Percentiles rank a stretch among this genome's conserved stretches.
phyloP scores from a whole-genome alignment of 805 yeast species.

The Saturnispora sanitii region DNA sequence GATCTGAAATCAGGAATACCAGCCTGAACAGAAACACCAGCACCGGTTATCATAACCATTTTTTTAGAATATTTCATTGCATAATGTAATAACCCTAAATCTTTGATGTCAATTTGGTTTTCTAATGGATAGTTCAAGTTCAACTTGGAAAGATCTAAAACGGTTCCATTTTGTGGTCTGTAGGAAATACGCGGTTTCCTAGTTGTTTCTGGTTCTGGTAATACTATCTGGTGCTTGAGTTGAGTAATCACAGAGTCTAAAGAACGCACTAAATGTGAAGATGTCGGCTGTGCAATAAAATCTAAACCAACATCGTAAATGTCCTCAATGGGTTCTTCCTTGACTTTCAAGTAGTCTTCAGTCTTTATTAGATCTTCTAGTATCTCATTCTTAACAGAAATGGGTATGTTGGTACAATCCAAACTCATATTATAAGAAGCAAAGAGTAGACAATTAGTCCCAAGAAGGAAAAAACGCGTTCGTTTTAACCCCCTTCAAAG shows the following conservation, averaged over 20 bases:
- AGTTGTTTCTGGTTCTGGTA: constrained; percentile 13
- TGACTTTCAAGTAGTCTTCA: no score
- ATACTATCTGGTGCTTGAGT: constrained; percentile 5
- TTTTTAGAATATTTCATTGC: constrained; percentile 46
- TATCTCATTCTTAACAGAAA: no score
- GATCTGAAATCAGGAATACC: constrained; percentile 80
- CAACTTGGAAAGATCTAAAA: constrained; percentile 29
- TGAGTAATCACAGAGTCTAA: constrained; percentile 3
- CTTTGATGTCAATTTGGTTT: constrained; percentile 30
- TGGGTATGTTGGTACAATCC: no score
- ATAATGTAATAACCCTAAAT: constrained; percentile 41
- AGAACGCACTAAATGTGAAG: neutral
- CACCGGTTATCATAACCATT: constrained; percentile 68
- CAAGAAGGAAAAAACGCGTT: constrained; percentile 2
- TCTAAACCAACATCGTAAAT: neutral
- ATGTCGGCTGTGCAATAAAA: neutral
- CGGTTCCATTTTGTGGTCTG: constrained; percentile 38
- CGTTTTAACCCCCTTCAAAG: neutral
- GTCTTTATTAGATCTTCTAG: no score
- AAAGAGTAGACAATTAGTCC: neutral
- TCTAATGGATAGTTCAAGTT: constrained; percentile 21
- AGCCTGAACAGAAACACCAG: constrained; percentile 83
- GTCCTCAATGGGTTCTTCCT: neutral
- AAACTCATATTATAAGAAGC: neutral
- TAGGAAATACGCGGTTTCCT: constrained; percentile 38